Percentiles rank a stretch among this genome's conserved stretches.
Conservation (phyloP, 1,284 basidiomycete genomes). For the Puccinia polysora region DNA sequence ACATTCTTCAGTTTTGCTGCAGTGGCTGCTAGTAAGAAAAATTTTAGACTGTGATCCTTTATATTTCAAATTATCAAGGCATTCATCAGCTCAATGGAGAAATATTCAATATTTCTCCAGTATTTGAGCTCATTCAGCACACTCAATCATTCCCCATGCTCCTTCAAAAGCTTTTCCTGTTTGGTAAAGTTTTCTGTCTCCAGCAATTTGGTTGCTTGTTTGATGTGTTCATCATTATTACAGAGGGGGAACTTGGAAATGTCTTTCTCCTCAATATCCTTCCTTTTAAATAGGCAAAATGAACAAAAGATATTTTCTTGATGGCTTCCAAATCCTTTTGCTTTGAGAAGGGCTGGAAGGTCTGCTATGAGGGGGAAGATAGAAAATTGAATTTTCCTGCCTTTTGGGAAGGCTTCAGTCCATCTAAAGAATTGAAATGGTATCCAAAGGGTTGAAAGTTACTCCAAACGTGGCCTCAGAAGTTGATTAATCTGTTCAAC, state of each 20-base stretch:
- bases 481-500: constrained; percentile 50
- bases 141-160: constrained; percentile 1
- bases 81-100: constrained; percentile 14
- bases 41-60: too few relatives aligned
- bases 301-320: not conserved
- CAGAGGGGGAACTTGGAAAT: not conserved
- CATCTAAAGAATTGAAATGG: not conserved
- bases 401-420: not conserved
- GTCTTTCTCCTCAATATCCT: constrained; percentile 2
- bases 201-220: not conserved
- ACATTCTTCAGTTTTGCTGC: too few relatives aligned
- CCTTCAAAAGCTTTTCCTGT: not conserved
- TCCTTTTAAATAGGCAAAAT: not conserved
- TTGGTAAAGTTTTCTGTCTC: not conserved
- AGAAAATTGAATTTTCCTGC: not conserved
- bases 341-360: constrained; percentile 11
- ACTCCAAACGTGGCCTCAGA: constrained; percentile 50
- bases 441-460: constrained; percentile 1
- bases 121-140: constrained; percentile 20
- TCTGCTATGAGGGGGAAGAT: constrained; percentile 11
- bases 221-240: not conserved
- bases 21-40: too few relatives aligned
- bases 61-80: not conserved
- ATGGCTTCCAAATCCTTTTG: constrained; percentile 9
- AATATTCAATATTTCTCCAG: constrained; percentile 6